Evolutionary conservation across 2,329 filamentous ascomycete genomes (phyloP).

Genomic region (Botrytis fabae): DNA sequence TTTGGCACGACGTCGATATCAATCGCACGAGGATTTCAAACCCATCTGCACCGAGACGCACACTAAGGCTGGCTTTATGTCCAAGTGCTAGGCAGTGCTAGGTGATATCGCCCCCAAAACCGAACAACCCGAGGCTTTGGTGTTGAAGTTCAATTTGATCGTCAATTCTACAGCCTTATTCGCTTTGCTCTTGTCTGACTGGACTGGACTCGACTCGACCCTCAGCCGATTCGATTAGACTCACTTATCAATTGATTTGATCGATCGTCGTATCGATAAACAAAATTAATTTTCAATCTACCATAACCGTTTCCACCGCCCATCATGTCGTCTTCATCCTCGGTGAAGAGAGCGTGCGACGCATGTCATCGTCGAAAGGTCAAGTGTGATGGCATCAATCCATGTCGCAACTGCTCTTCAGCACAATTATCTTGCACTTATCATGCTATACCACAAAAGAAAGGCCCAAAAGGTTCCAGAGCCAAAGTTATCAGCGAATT

Average conservation of each 20-base stretch:
- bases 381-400: conserved; percentile 70
- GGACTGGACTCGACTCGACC: not conserved
- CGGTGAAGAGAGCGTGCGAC: conserved; percentile 63
- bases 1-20: not conserved
- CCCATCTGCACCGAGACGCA: not conserved
- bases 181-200: not conserved
- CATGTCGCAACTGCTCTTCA: conserved; percentile 69
- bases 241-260: not conserved
- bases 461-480: conserved; percentile 71
- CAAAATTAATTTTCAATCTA: not conserved
- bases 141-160: not conserved
- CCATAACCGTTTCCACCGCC: not conserved
- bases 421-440: conserved; percentile 70
- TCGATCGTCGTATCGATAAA: not conserved
- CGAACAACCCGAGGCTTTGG: not conserved
- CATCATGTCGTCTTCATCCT: conserved; percentile 37
- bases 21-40: not conserved
- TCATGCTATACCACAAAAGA: conserved; percentile 74
- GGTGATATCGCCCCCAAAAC: conserved; percentile 1
- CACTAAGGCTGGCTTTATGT: not conserved
- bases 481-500: conserved; percentile 76
- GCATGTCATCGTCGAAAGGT: conserved; percentile 74
- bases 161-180: conserved; percentile 1
- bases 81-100: not conserved
- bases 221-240: not conserved